Conservation (phyloP, 441 rosid species). For the Biscutella laevigata region DNA sequence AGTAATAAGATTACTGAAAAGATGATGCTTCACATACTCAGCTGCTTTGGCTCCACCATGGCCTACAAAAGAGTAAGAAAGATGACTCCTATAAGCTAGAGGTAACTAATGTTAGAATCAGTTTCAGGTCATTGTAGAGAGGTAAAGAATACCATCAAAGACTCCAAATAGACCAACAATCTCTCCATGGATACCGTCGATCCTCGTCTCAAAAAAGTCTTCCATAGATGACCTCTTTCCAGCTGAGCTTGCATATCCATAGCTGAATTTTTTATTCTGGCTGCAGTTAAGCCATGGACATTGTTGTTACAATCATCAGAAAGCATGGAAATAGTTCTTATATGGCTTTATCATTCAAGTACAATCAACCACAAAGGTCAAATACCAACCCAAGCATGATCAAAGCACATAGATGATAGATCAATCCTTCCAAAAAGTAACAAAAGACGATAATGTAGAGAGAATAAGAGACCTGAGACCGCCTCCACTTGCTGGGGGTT, state of each 20-base stretch:
- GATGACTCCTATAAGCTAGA: not conserved
- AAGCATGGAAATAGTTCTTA: not conserved
- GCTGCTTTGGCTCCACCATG: slow-evolving; percentile 98
- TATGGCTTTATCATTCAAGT: not conserved
- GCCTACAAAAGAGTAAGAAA: slow-evolving; percentile 36
- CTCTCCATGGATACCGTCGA: slow-evolving; percentile 81
- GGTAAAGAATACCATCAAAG: slow-evolving; percentile 59
- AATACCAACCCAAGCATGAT: not conserved
- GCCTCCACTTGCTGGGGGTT: slow-evolving; percentile 73
- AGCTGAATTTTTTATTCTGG: slow-evolving; percentile 81
- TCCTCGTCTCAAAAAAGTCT: slow-evolving; percentile 87
- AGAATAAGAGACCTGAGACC: slow-evolving; percentile 56
- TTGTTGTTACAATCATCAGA: not conserved
- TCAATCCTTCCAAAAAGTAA: not conserved
- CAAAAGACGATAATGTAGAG: no score
- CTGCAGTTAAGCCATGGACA: slow-evolving; percentile 29
- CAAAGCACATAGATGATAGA: not conserved
- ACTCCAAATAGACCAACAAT: slow-evolving; percentile 90
- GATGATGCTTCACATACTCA: slow-evolving; percentile 82
- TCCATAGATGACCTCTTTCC: slow-evolving; percentile 96
- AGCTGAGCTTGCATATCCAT: slow-evolving; percentile 94
- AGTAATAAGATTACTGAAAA: slow-evolving; percentile 79
- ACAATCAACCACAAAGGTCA: not conserved
- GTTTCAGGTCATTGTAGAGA: no score
- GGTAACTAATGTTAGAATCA: no score